Evolutionary conservation across 441 rosid genomes (phyloP).

Genomic region (Melastoma candidum): DNA sequence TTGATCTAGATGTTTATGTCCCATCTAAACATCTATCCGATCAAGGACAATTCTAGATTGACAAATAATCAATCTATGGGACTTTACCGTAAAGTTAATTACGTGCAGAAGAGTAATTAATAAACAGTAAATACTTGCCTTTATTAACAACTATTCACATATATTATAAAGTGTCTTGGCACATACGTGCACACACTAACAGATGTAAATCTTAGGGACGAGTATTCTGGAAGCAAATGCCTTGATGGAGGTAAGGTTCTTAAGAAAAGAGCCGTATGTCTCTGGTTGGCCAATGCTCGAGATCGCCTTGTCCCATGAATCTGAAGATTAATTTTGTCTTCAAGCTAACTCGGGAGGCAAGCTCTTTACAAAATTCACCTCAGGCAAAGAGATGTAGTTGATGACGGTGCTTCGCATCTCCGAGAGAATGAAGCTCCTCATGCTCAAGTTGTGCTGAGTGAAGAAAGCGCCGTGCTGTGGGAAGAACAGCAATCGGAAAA

Average conservation of each 20-base stretch:
- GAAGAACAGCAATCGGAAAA: neutral
- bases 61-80: too few relatives aligned
- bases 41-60: too few relatives aligned
- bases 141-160: too few relatives aligned
- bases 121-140: too few relatives aligned
- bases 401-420: slow-evolving; percentile 32
- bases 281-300: slow-evolving; percentile 59
- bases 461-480: slow-evolving; percentile 67
- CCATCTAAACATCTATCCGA: too few relatives aligned
- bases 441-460: slow-evolving; percentile 61
- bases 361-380: slow-evolving; percentile 50
- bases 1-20: too few relatives aligned
- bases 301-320: slow-evolving; percentile 29
- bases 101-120: too few relatives aligned
- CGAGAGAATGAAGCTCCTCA: slow-evolving; percentile 48
- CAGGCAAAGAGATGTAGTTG: slow-evolving; percentile 74
- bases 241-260: slow-evolving; percentile 61
- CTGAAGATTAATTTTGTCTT: slow-evolving; percentile 57
- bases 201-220: slow-evolving; percentile 56
- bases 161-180: too few relatives aligned
- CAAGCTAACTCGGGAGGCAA: slow-evolving; percentile 32
- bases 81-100: too few relatives aligned
- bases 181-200: too few relatives aligned
- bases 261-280: slow-evolving; percentile 41
- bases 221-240: slow-evolving; percentile 85